Conservation (phyloP, 495 filamentous ascomycete genomes). For the Astrothelium subdiscretum region DNA sequence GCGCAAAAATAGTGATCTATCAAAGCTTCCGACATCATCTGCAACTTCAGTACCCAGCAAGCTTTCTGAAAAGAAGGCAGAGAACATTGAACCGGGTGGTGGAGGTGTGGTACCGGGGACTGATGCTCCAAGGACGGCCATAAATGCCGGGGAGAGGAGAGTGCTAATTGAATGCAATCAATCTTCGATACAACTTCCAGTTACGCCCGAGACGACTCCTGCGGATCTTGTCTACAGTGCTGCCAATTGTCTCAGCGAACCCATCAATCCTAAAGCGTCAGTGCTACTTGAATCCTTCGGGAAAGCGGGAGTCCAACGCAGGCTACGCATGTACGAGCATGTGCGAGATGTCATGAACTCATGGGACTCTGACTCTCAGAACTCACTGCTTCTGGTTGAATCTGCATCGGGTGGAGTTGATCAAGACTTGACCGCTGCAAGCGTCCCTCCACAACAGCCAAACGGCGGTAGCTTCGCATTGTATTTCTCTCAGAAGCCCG, state of each 20-base stretch:
- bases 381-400: constrained; percentile 51
- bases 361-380: constrained; percentile 70
- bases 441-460: constrained; percentile 48
- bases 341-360: constrained; percentile 85
- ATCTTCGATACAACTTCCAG: constrained; percentile 46
- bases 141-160: constrained; percentile 64
- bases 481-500: constrained; percentile 66
- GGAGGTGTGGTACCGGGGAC: constrained; percentile 48
- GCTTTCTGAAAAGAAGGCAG: not conserved
- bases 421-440: constrained; percentile 37
- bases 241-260: constrained; percentile 38
- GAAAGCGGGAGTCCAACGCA: constrained; percentile 68
- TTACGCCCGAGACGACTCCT: constrained; percentile 64
- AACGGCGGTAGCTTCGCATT: constrained; percentile 53
- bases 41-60: not conserved
- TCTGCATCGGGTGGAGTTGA: constrained; percentile 35
- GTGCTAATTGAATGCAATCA: constrained; percentile 60
- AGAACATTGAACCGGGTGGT: constrained; percentile 24
- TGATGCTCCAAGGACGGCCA: constrained; percentile 74
- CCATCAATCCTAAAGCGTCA: constrained; percentile 48
- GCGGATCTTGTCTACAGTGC: constrained; percentile 57
- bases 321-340: constrained; percentile 75
- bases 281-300: constrained; percentile 65
- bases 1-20: not conserved
- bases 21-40: not conserved